Conservation (phyloP, 306 rosid genomes). For the Rosa lucieae region DNA sequence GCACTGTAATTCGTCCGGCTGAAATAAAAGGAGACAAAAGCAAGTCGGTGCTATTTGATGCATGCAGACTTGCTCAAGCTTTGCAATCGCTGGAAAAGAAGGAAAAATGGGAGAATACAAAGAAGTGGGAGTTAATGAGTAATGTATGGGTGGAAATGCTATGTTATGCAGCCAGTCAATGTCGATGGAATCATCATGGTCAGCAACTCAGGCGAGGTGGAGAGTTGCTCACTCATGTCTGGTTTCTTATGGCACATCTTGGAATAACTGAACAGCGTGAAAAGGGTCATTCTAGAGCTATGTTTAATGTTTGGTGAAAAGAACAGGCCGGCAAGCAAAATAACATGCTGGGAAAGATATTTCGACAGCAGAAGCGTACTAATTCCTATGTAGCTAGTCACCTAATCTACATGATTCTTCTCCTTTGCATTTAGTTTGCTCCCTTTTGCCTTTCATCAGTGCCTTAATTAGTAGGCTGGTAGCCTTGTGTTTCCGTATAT, state of each 20-base stretch:
- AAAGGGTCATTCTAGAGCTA: no score
- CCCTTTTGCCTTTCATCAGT: no score
- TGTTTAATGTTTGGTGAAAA: no score
- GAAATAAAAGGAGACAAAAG: constrained; percentile 17
- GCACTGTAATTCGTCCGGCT: background rate
- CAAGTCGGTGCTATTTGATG: constrained; percentile 30
- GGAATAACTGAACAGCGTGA: background rate
- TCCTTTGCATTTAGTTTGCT: no score
- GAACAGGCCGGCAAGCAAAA: no score
- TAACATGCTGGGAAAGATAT: no score
- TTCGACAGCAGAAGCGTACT: no score
- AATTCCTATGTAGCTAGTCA: no score
- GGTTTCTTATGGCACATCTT: constrained; percentile 35
- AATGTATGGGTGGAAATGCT: constrained; percentile 26
- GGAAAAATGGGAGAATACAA: background rate
- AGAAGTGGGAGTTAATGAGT: constrained; percentile 7
- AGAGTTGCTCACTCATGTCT: constrained; percentile 25
- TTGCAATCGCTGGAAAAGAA: background rate
- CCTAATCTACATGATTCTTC: no score
- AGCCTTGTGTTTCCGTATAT: no score
- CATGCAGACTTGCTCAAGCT: constrained; percentile 6
- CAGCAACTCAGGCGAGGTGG: constrained; percentile 26
- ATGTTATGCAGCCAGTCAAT: constrained; percentile 7
- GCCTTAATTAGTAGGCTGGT: no score
- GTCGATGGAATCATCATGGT: constrained; percentile 11